Evolutionary conservation across 2,329 filamentous ascomycete genomes (phyloP).

Genomic region (Fonsecaea erecta): DNA sequence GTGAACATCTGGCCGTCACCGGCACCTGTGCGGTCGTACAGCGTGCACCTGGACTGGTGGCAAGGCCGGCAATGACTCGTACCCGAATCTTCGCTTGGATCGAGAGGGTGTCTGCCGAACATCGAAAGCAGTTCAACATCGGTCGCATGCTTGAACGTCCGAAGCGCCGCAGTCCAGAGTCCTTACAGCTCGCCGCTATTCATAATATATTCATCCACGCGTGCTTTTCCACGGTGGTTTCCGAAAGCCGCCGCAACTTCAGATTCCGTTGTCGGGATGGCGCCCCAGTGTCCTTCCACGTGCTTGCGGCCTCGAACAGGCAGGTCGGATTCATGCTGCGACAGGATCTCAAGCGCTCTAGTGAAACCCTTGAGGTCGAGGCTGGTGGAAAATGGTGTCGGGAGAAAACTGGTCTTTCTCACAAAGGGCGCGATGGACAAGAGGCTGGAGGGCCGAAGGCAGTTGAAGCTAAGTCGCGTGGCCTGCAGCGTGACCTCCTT

Average conservation of each 20-base stretch:
- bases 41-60: neutral
- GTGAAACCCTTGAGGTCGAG: neutral
- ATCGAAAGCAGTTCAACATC: neutral
- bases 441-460: neutral
- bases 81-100: neutral
- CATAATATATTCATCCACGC: neutral
- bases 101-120: conserved; percentile 2
- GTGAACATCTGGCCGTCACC: neutral
- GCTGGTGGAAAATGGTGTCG: neutral
- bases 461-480: neutral
- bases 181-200: neutral
- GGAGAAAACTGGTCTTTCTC: neutral
- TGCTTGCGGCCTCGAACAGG: neutral
- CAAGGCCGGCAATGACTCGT: neutral
- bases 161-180: neutral
- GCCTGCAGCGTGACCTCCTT: neutral
- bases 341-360: neutral
- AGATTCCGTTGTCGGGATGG: neutral
- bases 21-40: neutral
- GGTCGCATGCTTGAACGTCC: neutral
- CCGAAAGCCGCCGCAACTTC: neutral
- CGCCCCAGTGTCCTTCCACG: neutral
- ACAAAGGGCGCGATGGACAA: neutral
- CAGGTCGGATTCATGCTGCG: neutral
- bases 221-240: neutral